These are phyloP conservation scores for Pseudocercospora musae DNA, from an alignment of 2,329 filamentous ascomycete species.

Conservation along the genomic window DNA sequence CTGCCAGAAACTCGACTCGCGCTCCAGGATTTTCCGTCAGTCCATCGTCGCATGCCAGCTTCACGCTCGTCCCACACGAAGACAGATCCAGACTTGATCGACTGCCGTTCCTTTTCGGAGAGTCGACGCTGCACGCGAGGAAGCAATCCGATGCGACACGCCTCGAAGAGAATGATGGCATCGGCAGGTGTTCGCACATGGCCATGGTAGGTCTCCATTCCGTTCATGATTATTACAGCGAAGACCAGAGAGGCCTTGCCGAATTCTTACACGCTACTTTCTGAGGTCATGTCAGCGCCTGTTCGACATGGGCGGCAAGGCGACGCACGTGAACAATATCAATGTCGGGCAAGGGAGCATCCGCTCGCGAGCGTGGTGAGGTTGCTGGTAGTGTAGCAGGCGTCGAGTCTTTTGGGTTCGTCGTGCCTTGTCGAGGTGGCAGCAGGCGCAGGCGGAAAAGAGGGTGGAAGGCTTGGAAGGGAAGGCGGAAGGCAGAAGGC, in stretches of 20 bases:
- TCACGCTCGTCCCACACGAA: slow-evolving; percentile 99
- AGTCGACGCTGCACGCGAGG: slow-evolving; percentile 88
- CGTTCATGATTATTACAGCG: slow-evolving; percentile 14
- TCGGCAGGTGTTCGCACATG: slow-evolving; percentile 93
- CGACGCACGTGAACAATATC: background rate
- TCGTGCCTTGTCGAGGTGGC: background rate
- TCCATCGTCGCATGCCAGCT: slow-evolving; percentile 97
- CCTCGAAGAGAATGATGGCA: slow-evolving; percentile 98
- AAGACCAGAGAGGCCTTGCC: background rate
- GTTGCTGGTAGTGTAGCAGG: background rate
- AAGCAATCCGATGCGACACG: slow-evolving; percentile 82
- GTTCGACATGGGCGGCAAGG: background rate
- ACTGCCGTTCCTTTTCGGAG: slow-evolving; percentile 95
- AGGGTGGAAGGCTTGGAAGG: background rate
- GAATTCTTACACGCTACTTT: background rate
- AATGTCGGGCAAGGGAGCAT: background rate
- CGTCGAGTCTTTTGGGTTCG: background rate
- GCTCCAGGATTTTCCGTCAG: slow-evolving; percentile 98
- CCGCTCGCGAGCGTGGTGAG: background rate
- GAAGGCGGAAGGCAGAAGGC: background rate
- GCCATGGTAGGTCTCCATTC: slow-evolving; percentile 95
- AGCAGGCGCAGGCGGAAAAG: background rate
- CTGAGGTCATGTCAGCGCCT: background rate
- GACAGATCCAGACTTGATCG: slow-evolving; percentile 92
- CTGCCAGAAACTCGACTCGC: slow-evolving; percentile 95